Conservation (phyloP, 164 flowering plant genomes). For the Magnolia sinica region DNA sequence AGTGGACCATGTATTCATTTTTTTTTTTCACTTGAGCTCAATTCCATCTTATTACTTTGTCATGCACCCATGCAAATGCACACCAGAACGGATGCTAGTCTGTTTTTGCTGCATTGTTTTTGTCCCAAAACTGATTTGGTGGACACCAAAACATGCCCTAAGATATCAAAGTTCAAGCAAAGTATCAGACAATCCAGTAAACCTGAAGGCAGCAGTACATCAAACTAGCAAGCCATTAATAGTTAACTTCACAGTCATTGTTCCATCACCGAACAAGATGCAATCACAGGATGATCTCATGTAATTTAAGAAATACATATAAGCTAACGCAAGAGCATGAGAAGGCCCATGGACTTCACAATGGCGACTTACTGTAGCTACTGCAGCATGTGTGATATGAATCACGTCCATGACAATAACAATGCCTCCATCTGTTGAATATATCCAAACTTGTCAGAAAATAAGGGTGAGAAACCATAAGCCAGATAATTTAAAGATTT, state of each 20-base stretch:
- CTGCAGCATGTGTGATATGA: slow-evolving; percentile 89
- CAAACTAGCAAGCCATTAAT: background rate
- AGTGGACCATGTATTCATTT: background rate
- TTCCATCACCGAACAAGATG: background rate
- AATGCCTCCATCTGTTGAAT: slow-evolving; percentile 62
- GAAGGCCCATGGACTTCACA: background rate
- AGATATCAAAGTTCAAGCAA: background rate
- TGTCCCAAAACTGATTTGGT: background rate
- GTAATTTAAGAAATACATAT: too few species aligned
- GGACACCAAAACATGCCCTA: background rate
- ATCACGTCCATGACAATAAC: slow-evolving; percentile 89
- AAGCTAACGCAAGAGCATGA: background rate
- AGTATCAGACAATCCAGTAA: background rate
- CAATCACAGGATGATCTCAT: too few species aligned
- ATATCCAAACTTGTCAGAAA: slow-evolving; percentile 1
- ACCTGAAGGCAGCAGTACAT: background rate
- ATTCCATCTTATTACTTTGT: background rate
- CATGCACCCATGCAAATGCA: too few species aligned
- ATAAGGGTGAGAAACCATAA: background rate
- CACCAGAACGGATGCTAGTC: too few species aligned
- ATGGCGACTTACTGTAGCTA: slow-evolving; percentile 69
- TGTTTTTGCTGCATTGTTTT: background rate
- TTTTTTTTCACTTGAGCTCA: background rate
- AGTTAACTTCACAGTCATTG: background rate
- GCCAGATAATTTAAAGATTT: background rate